These are phyloP conservation scores for Phialophora expanda DNA, from an alignment of 2,329 filamentous ascomycete genomes.

Conservation along the genomic window DNA sequence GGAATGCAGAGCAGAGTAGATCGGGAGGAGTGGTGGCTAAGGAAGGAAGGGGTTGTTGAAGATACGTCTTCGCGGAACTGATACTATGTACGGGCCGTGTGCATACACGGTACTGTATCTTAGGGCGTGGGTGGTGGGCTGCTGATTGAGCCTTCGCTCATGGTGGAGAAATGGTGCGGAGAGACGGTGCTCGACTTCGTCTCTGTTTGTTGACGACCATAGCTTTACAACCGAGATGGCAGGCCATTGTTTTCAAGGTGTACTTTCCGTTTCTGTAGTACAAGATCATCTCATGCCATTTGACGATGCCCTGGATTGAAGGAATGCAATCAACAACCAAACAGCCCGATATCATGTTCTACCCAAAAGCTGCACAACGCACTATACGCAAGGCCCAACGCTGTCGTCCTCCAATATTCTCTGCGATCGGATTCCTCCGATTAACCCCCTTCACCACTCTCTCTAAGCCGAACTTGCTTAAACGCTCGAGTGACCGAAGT, in stretches of 20 bases:
- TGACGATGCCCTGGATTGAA: not conserved
- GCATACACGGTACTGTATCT: not conserved
- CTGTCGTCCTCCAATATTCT: not conserved
- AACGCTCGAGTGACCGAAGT: not conserved
- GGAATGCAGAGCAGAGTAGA: not conserved
- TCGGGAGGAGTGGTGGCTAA: not conserved
- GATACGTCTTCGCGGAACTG: not conserved
- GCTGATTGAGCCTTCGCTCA: not conserved
- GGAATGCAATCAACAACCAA: not conserved
- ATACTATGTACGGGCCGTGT: not conserved
- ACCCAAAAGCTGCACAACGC: no score
- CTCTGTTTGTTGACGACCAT: not conserved
- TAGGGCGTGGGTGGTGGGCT: no score
- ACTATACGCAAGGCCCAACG: not conserved
- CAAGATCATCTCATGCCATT: not conserved
- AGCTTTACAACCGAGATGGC: not conserved
- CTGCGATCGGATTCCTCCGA: not conserved
- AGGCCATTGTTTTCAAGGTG: not conserved
- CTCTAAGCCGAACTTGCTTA: not conserved
- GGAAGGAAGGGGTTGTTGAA: not conserved
- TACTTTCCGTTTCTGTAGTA: not conserved
- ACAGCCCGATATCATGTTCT: not conserved
- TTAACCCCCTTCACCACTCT: not conserved
- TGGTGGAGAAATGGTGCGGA: not conserved
- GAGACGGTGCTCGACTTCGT: not conserved